Evolutionary conservation across 495 filamentous ascomycete genomes (phyloP).

Genomic region (Talaromyces adpressus): DNA sequence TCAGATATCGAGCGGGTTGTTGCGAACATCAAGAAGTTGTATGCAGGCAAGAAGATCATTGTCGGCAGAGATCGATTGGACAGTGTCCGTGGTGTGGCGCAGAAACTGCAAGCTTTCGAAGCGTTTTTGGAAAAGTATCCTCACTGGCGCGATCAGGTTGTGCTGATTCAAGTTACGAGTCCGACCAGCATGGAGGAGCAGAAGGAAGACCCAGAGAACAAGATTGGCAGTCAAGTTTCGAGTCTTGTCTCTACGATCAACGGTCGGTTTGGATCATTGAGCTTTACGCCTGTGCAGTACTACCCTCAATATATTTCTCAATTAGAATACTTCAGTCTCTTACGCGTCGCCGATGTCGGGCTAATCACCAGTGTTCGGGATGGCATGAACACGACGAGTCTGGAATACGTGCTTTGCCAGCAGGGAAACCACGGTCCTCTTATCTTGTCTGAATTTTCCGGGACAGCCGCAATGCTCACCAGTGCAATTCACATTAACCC

Average conservation of each 20-base stretch:
- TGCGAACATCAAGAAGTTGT: conserved; percentile 58
- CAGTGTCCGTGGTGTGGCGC: conserved; percentile 79
- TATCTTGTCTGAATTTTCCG: conserved; percentile 92
- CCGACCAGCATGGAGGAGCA: conserved; percentile 71
- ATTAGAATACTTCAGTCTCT: conserved; percentile 85
- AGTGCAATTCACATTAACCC: conserved; percentile 92
- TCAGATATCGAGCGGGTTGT: conserved; percentile 61
- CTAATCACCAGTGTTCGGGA: conserved; percentile 89
- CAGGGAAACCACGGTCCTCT: conserved; percentile 74
- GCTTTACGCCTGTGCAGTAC: conserved; percentile 83
- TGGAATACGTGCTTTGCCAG: conserved; percentile 91
- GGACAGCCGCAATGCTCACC: conserved; percentile 77
- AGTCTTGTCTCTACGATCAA: conserved; percentile 88
- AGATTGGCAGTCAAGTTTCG: conserved; percentile 74
- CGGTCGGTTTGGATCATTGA: conserved; percentile 74
- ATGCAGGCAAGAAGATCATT: conserved; percentile 80
- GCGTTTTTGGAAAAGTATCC: conserved; percentile 80
- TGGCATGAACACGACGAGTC: conserved; percentile 93
- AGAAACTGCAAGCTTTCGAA: conserved; percentile 91
- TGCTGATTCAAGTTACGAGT: conserved; percentile 89
- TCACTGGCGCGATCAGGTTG: conserved; percentile 85
- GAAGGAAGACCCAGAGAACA: conserved; percentile 59
- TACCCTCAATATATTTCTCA: conserved; percentile 83
- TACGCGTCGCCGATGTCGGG: conserved; percentile 80
- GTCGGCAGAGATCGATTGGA: conserved; percentile 91